Evolutionary conservation across 1,284 basidiomycete genomes (phyloP).

Genomic region (Phellinidium pouzarii): DNA sequence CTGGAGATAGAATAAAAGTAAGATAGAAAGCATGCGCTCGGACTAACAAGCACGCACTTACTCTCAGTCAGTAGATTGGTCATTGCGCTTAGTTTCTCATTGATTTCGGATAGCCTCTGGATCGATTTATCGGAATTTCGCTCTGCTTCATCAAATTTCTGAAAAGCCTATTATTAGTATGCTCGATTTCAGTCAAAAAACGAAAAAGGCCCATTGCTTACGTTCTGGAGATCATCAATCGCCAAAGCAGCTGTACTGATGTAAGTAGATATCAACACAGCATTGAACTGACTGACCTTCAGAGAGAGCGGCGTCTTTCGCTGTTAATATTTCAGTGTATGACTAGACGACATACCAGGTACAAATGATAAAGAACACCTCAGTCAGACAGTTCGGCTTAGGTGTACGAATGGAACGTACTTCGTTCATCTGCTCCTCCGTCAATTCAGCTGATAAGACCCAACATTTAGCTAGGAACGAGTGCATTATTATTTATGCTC

Average conservation of each 20-base stretch:
- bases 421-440: background rate
- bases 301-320: background rate
- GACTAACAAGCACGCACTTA: too few relatives aligned
- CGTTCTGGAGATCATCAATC: background rate
- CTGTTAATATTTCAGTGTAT: background rate
- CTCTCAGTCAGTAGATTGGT: background rate
- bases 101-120: background rate
- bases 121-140: background rate
- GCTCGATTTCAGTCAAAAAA: too few relatives aligned
- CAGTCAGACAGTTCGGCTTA: too few relatives aligned
- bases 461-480: background rate
- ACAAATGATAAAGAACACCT: background rate
- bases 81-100: background rate
- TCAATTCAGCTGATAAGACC: background rate
- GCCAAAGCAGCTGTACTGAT: background rate
- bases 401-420: background rate
- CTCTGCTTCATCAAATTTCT: background rate
- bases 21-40: background rate
- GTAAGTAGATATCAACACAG: background rate
- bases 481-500: background rate
- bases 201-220: background rate
- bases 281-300: background rate
- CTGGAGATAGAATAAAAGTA: background rate
- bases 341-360: background rate
- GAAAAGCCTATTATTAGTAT: too few relatives aligned